phyloP scores from a whole-genome alignment of 352 stramenopile species.

The Globisporangium solare region DNA sequence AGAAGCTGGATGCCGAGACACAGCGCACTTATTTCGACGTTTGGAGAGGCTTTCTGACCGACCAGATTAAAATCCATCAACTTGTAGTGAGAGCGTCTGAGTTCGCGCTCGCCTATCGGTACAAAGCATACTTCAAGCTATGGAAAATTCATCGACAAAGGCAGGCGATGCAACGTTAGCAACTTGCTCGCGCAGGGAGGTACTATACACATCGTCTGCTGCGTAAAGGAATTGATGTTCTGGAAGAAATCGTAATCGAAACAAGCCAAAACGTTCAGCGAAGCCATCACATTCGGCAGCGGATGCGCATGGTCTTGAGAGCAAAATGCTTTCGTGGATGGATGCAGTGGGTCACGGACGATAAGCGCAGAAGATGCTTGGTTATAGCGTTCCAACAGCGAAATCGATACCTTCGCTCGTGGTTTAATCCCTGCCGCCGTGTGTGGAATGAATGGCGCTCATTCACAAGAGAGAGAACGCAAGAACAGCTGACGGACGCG shows the following conservation, averaged over 20 bases:
- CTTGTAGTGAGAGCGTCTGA: neutral
- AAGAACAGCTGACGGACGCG: neutral
- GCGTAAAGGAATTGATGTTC: constrained; percentile 15
- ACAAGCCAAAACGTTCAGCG: constrained; percentile 18
- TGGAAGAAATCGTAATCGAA: constrained; percentile 21
- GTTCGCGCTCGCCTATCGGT: constrained; percentile 12
- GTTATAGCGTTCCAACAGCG: constrained; percentile 2
- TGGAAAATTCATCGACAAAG: constrained; percentile 17
- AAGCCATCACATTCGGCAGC: constrained; percentile 19
- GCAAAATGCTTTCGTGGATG: constrained; percentile 21
- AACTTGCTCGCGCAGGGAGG: constrained; percentile 8
- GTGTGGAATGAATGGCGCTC: constrained; percentile 23
- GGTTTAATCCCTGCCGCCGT: constrained; percentile 25
- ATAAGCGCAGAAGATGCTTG: neutral
- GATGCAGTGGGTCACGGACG: constrained; percentile 3
- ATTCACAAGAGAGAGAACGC: neutral
- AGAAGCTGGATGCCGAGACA: neutral
- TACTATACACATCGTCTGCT: constrained; percentile 18
- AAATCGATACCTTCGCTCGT: constrained; percentile 16
- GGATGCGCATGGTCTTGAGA: constrained; percentile 17
- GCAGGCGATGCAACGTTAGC: neutral
- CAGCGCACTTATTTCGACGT: neutral
- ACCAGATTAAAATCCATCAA: neutral
- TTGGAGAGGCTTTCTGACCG: no score
- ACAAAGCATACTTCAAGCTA: constrained; percentile 3